These are phyloP conservation scores for Phytophthora multivora DNA, from an alignment of 352 stramenopile genomes.

Conservation along the genomic window DNA sequence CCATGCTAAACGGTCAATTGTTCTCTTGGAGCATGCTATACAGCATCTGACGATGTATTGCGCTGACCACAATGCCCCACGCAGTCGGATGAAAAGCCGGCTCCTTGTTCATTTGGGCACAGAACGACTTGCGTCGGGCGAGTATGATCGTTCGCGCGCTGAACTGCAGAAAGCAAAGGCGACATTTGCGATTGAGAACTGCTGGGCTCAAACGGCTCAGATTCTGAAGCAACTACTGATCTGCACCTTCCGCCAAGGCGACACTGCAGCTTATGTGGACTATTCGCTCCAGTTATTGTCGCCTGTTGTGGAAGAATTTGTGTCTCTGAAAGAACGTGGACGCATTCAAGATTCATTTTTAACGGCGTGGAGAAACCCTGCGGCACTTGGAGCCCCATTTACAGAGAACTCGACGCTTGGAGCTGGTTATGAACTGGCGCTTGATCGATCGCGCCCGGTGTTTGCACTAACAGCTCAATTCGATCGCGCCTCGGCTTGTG, in stretches of 20 bases:
- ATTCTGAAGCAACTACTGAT: slow-evolving; percentile 77
- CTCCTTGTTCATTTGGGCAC: slow-evolving; percentile 75
- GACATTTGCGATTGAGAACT: slow-evolving; percentile 64
- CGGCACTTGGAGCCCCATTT: slow-evolving; percentile 45
- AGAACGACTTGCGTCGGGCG: slow-evolving; percentile 69
- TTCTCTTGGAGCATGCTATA: slow-evolving; percentile 77
- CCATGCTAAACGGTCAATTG: slow-evolving; percentile 75
- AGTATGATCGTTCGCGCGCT: slow-evolving; percentile 66
- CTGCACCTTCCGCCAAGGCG: slow-evolving; percentile 75
- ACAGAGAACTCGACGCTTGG: slow-evolving; percentile 39
- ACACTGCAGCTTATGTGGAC: slow-evolving; percentile 78
- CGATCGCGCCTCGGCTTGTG: slow-evolving; percentile 65
- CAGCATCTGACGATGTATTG: slow-evolving; percentile 75
- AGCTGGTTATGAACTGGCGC: slow-evolving; percentile 48
- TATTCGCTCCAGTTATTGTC: slow-evolving; percentile 81
- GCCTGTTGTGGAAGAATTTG: slow-evolving; percentile 71
- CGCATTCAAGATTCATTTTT: slow-evolving; percentile 66
- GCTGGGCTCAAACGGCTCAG: slow-evolving; percentile 75
- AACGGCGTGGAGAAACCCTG: slow-evolving; percentile 62
- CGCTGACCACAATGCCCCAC: slow-evolving; percentile 64
- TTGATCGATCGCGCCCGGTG: slow-evolving; percentile 59
- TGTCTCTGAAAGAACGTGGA: slow-evolving; percentile 58
- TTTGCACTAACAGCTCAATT: slow-evolving; percentile 64
- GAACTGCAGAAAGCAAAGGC: slow-evolving; percentile 78
- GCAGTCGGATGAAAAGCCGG: slow-evolving; percentile 75